Conservation (phyloP, 1,284 basidiomycete genomes). For the Clitocybe nebularis region DNA sequence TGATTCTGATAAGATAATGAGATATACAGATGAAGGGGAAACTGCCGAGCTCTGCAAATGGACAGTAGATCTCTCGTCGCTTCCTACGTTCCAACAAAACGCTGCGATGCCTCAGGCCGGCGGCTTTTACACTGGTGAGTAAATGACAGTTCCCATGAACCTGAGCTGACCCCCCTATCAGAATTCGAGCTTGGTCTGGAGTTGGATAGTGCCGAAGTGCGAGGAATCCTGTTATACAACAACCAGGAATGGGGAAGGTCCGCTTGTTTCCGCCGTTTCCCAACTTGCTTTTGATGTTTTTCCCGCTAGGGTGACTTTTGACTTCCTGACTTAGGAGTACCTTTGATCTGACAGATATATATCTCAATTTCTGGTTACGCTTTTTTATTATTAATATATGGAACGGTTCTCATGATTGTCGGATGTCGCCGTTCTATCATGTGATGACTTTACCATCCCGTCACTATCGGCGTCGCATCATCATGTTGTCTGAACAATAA, state of each 20-base stretch:
- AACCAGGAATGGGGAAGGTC: slow-evolving; percentile 73
- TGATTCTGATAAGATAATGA: slow-evolving; percentile 67
- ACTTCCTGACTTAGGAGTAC: slow-evolving; percentile 41
- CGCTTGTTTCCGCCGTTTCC: slow-evolving; percentile 35
- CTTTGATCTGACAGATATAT: slow-evolving; percentile 5
- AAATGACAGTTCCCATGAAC: slow-evolving; percentile 8
- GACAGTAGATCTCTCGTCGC: slow-evolving; percentile 74
- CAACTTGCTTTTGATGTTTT: slow-evolving; percentile 10
- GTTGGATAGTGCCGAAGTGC: slow-evolving; percentile 77
- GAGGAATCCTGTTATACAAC: slow-evolving; percentile 69
- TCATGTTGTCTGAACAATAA: too few species aligned
- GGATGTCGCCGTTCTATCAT: slow-evolving; percentile 13
- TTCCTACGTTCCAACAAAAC: slow-evolving; percentile 73
- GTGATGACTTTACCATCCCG: slow-evolving; percentile 14
- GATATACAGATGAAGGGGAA: slow-evolving; percentile 79
- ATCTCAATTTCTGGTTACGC: slow-evolving; percentile 6
- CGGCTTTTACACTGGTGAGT: slow-evolving; percentile 75
- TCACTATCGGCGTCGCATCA: slow-evolving; percentile 10
- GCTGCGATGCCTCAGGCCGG: slow-evolving; percentile 46
- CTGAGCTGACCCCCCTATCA: slow-evolving; percentile 24
- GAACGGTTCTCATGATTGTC: neutral
- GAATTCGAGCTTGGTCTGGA: slow-evolving; percentile 81
- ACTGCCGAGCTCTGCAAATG: slow-evolving; percentile 77
- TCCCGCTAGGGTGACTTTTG: slow-evolving; percentile 48
- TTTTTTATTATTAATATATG: slow-evolving; percentile 9